phyloP scores from a whole-genome alignment of 371 early-diverging fungal species.

The Rhizopus delemar region DNA sequence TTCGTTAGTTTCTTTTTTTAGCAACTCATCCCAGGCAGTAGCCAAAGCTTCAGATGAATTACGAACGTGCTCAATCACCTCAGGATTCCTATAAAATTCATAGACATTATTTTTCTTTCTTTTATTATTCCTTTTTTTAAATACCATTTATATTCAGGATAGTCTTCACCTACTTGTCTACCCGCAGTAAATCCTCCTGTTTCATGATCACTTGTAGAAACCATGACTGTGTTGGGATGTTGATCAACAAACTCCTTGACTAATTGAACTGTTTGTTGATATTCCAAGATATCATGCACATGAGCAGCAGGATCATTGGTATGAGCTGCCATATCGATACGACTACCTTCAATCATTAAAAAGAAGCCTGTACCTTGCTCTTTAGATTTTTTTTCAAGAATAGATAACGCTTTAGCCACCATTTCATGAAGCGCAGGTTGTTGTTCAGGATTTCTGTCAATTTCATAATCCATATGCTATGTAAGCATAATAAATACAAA shows the following conservation, averaged over 20 bases:
- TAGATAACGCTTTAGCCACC: conserved; percentile 65
- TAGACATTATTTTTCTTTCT: neutral
- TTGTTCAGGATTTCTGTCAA: conserved; percentile 66
- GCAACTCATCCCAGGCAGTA: conserved; percentile 20
- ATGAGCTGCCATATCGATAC: conserved; percentile 86
- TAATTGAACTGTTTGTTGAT: conserved; percentile 71
- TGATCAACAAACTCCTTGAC: conserved; percentile 75
- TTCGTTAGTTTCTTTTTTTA: neutral
- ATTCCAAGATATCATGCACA: conserved; percentile 86
- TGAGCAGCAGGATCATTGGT: conserved; percentile 90
- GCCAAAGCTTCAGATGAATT: conserved; percentile 68
- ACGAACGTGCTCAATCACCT: conserved; percentile 65
- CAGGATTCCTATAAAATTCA: conserved; percentile 53
- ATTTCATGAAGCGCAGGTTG: conserved; percentile 79
- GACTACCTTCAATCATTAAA: conserved; percentile 92
- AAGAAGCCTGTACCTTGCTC: conserved; percentile 72
- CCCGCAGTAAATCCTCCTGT: conserved; percentile 90
- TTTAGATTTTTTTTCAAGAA: conserved; percentile 48
- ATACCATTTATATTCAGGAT: conserved; percentile 86
- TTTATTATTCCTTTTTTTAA: neutral
- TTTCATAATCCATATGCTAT: conserved; percentile 81
- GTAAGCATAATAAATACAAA: conserved; percentile 44
- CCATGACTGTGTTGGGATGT: conserved; percentile 81
- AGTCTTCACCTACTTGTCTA: conserved; percentile 63
- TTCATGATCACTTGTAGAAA: conserved; percentile 92